phyloP scores from a whole-genome alignment of 495 filamentous ascomycete species.

The Neurospora sp. region DNA sequence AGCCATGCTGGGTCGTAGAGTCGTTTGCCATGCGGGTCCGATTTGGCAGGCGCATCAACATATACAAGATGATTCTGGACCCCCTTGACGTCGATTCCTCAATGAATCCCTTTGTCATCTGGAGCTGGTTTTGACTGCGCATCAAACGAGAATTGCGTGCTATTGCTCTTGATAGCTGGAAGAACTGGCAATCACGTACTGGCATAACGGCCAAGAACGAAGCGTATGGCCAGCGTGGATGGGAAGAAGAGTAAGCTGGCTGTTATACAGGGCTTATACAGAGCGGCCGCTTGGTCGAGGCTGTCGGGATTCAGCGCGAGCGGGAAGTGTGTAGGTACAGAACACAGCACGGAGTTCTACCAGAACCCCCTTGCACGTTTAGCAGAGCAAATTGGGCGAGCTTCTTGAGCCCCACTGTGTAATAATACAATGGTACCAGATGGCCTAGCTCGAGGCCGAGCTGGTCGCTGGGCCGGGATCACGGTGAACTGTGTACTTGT shows the following conservation, averaged over 20 bases:
- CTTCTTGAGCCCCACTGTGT: neutral
- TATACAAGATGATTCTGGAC: neutral
- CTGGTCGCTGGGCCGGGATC: neutral
- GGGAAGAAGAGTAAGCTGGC: neutral
- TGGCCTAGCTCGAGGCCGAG: neutral
- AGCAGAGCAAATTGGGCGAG: neutral
- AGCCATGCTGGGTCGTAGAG: neutral
- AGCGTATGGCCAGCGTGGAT: neutral
- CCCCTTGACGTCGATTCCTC: neutral
- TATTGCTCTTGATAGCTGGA: neutral
- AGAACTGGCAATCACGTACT: neutral
- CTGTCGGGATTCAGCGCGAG: neutral
- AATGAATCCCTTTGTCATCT: neutral
- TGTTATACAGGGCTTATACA: neutral
- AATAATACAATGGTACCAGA: neutral
- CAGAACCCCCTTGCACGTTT: neutral
- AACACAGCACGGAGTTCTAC: neutral
- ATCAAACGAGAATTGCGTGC: neutral
- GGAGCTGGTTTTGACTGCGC: neutral
- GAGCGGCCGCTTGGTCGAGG: neutral
- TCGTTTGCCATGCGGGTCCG: neutral
- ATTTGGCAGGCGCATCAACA: neutral
- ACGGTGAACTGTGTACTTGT: neutral
- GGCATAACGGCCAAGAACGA: neutral
- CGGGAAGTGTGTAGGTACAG: neutral